A percentile compares a stretch with the other conserved stretches of the same genome.
phyloP scores from a whole-genome alignment of 495 filamentous ascomycete species.

The Glonium stellatum region DNA sequence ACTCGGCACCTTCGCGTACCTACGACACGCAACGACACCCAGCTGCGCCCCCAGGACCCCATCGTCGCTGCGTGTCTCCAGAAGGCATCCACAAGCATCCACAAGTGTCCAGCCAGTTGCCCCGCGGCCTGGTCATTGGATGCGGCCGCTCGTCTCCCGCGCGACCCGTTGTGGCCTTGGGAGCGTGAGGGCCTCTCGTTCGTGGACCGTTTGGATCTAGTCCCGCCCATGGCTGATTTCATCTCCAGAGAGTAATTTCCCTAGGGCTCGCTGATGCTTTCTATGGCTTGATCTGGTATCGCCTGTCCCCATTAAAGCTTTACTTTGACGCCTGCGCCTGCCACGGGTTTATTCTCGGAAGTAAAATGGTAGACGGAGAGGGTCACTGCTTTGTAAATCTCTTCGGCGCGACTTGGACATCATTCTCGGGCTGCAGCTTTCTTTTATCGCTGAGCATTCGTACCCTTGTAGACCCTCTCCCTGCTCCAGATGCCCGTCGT shows the following conservation, averaged over 20 bases:
- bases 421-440: conserved; percentile 4
- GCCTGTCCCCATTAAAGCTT: background rate
- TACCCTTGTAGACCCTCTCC: conserved; percentile 6
- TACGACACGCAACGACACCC: background rate
- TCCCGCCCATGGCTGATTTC: conserved; percentile 1
- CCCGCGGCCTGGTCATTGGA: background rate
- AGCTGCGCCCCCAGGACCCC: background rate
- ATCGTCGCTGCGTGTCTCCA: background rate
- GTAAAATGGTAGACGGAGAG: background rate
- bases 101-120: background rate
- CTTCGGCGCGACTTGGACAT: conserved; percentile 10
- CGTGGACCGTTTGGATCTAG: background rate
- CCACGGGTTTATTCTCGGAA: background rate
- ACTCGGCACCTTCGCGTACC: background rate
- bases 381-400: background rate
- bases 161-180: background rate
- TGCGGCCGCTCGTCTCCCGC: background rate
- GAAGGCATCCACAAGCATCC: too few relatives aligned
- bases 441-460: conserved; percentile 10
- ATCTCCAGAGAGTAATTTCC: conserved; percentile 1
- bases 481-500: conserved; percentile 1
- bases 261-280: background rate
- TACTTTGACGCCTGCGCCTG: background rate
- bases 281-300: background rate
- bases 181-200: conserved; percentile 1